Percentiles rank a stretch among this genome's conserved stretches.
These are phyloP conservation scores for Geranium incanum DNA, from an alignment of 441 rosid species.

Conservation along the genomic window DNA sequence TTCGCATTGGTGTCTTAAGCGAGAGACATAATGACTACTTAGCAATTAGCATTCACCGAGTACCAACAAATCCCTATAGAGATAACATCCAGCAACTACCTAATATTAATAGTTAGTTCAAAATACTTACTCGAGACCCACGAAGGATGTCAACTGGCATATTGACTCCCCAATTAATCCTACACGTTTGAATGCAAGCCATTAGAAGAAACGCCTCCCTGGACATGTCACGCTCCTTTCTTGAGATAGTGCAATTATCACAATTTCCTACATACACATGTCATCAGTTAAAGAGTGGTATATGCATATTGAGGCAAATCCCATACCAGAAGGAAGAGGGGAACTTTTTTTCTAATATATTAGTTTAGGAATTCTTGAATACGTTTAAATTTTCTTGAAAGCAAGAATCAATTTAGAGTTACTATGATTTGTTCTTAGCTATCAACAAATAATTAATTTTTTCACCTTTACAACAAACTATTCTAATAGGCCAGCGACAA, in stretches of 20 bases:
- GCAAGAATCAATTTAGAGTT: neutral
- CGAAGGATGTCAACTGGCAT: conserved; percentile 44
- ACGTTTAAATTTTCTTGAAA: neutral
- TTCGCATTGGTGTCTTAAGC: neutral
- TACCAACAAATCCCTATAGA: neutral
- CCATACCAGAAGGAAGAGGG: neutral
- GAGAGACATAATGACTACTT: neutral
- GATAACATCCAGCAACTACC: conserved; percentile 10
- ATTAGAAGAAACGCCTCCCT: conserved; percentile 40
- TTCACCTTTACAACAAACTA: neutral
- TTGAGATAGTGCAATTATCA: conserved; percentile 38
- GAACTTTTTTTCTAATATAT: neutral
- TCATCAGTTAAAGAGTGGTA: conserved; percentile 6
- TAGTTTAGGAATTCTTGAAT: neutral
- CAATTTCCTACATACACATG: conserved; percentile 38
- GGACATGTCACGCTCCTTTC: conserved; percentile 37
- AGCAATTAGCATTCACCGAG: neutral
- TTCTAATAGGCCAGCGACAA: neutral
- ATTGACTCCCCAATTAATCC: conserved; percentile 46
- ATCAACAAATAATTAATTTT: neutral
- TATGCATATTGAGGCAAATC: neutral
- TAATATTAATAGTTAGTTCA: neutral
- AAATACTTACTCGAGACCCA: conserved; percentile 42
- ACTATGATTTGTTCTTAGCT: neutral
- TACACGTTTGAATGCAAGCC: conserved; percentile 35